Base-by-base conservation (phyloP, 2,329 filamentous ascomycete species). In the Graphiopsis chlorocephala region DNA sequence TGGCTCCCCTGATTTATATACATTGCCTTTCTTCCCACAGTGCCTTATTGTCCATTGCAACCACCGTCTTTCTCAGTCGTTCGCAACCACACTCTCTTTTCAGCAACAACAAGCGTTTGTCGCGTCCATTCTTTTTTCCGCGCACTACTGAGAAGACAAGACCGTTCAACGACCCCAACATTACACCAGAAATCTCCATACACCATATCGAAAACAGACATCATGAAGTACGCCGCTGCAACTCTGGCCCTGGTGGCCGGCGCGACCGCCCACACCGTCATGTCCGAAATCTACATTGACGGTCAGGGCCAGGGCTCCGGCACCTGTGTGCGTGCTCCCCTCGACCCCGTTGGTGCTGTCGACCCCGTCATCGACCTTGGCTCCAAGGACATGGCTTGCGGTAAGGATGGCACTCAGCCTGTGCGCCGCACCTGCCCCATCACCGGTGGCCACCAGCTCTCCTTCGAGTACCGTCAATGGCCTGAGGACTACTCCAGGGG, bases 311-410 rank as follows among this genome's bases (percentile, higher is more conserved):
- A 92, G 76, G 90, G 90, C 66, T 87, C 90, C 72, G 90, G 86
- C 31, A 88, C 87, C 28, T 92, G 89, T 71, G 83, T 93, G 59
- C 87, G 90, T 48, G 89, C 90, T 84, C 85, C 85, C 62, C 80
- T 77, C 47, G 78, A 86, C 63, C 77, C 81, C 3, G 74, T 76
- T 7, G 83, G 80, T 0, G 81, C 84, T 58, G 89, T 84, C 5
- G 76, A 75, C 38, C 90, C 89, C 29, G 81, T 92, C 61, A 77
- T 78, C 4, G 80, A 85, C 66, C 74, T 92, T 17, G 74, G 77
- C 15, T 86, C 85, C 69, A 75, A 83, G 29, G 86, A 87, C 67
- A 89, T 92, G 86, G 88, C 88, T 42, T 93, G 90, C 73, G 90
- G 89, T 48, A 61, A 62, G 26, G 64, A 81, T 65, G 84, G 85